Evolutionary conservation across 1,284 basidiomycete genomes (phyloP), one percentile per base, ranked within the genome.

Genomic region (Golubevia sp.): DNA sequence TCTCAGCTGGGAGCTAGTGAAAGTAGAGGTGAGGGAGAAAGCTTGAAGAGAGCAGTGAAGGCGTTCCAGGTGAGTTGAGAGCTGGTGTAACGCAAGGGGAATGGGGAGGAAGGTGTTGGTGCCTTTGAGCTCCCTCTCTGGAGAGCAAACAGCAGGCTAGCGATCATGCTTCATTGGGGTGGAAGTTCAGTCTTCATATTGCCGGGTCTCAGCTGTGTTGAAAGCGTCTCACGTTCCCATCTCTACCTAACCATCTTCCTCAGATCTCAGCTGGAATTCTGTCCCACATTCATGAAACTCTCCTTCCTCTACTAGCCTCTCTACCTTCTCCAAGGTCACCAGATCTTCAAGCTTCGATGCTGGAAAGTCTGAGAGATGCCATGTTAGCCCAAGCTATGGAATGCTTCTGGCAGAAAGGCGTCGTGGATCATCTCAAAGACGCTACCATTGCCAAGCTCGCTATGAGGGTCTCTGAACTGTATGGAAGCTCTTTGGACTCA

Each of bases 321-420:
- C 26, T 26, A 55, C 26, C 59, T 20, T 53, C 24, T 18, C 58
- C 55, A 21, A 58, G 21, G 21, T 63, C n/a, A 25, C 79, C 25
- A 64, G 84, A 70, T 74, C 82, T 55, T 72, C 78, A 13, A 79
- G 83, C 49, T 78, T 84, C 24, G 92, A 96, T 83, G 86, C 76
- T 94, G 23, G 86, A 86, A 51, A 87, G 89, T 23, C 79, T 98
- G 23, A 88, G 92, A 73, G 88, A 86, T 68, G 87, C 97, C 60
- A 92, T 94, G 88, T 87, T 97, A 0, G 94, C 94, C 0, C 94
- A 98, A 85, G 95, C 94, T 0, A 95, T 98, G 77, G 96, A 99
- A 85, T 97, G 94, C 77, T 92, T 91, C 59, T 98, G 96, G 95
- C 94, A 97, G 81, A 89, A 91, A 72, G 95, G 94, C 4, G 91